Percentiles rank a stretch among this genome's conserved stretches.
phyloP scores from a whole-genome alignment of 805 yeast species.

The Saccharomycopsis olivae region DNA sequence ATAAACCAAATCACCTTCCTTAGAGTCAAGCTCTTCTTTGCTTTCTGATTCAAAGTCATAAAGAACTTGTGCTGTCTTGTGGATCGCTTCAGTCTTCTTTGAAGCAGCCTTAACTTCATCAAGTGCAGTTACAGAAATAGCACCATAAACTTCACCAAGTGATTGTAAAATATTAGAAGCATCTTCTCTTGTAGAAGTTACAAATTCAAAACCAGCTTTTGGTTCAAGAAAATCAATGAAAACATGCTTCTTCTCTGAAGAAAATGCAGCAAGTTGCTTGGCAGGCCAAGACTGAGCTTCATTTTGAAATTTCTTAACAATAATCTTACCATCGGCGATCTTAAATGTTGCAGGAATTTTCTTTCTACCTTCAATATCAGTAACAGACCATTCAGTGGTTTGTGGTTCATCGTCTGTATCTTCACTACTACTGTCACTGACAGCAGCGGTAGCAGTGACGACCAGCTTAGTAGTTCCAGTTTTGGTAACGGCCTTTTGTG shows the following conservation, averaged over 20 bases:
- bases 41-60: constrained; percentile 85
- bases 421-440: constrained; percentile 18
- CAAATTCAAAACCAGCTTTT: constrained; percentile 68
- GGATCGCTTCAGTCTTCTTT: constrained; percentile 36
- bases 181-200: constrained; percentile 76
- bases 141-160: constrained; percentile 81
- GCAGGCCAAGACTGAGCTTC: constrained; percentile 61
- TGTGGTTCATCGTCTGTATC: constrained; percentile 25
- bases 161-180: constrained; percentile 75
- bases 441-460: not conserved
- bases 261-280: constrained; percentile 59
- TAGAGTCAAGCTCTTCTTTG: constrained; percentile 67
- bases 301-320: constrained; percentile 45
- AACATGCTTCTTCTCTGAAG: constrained; percentile 84
- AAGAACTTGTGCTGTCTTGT: constrained; percentile 57
- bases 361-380: constrained; percentile 85
- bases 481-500: not conserved
- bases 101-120: constrained; percentile 79
- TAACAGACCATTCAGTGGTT: constrained; percentile 54
- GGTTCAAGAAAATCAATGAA: constrained; percentile 85
- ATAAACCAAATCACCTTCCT: constrained; percentile 72
- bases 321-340: constrained; percentile 62
- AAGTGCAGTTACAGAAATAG: constrained; percentile 63
- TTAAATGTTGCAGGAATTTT: constrained; percentile 53
- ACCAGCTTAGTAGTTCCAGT: not conserved